These are phyloP conservation scores for Didymella exigua DNA, from an alignment of 2,329 filamentous ascomycete genomes.

Conservation along the genomic window DNA sequence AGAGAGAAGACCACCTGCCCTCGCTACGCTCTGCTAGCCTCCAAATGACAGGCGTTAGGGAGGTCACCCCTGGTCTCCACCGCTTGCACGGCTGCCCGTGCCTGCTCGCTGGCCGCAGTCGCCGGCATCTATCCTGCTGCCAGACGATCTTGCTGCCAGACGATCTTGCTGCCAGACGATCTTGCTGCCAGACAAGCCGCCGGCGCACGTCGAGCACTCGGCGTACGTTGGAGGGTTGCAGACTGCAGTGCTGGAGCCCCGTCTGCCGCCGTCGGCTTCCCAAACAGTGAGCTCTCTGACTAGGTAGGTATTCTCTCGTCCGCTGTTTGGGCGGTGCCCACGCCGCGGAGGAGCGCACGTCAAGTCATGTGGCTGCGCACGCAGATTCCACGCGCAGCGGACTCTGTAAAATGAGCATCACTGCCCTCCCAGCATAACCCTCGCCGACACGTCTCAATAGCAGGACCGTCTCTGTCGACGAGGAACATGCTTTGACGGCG, in stretches of 20 bases:
- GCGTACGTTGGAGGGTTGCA: constrained; percentile 3
- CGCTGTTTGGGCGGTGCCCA: neutral
- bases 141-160: too few relatives aligned
- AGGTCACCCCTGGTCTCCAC: constrained; percentile 10
- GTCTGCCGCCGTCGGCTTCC: neutral
- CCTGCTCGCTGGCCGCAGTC: neutral
- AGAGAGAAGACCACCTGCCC: constrained; percentile 14
- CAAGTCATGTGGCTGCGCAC: constrained; percentile 6
- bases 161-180: too few relatives aligned
- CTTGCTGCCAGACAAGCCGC: constrained; percentile 7
- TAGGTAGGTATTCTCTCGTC: too few relatives aligned
- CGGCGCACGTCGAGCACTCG: constrained; percentile 15
- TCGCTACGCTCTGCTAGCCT: constrained; percentile 14
- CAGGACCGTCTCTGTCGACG: constrained; percentile 2
- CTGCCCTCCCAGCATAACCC: neutral
- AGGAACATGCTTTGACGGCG: constrained; percentile 10
- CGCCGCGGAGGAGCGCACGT: neutral
- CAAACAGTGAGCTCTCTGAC: neutral
- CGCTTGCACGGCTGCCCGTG: constrained; percentile 5
- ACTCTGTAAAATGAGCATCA: constrained; percentile 4
- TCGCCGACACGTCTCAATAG: neutral
- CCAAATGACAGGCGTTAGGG: constrained; percentile 13
- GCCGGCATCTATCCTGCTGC: constrained; percentile 1
- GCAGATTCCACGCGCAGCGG: neutral
- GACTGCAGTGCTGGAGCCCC: neutral